Conservation (phyloP, 805 yeast species). For the Zygoascus bituminiphila region DNA sequence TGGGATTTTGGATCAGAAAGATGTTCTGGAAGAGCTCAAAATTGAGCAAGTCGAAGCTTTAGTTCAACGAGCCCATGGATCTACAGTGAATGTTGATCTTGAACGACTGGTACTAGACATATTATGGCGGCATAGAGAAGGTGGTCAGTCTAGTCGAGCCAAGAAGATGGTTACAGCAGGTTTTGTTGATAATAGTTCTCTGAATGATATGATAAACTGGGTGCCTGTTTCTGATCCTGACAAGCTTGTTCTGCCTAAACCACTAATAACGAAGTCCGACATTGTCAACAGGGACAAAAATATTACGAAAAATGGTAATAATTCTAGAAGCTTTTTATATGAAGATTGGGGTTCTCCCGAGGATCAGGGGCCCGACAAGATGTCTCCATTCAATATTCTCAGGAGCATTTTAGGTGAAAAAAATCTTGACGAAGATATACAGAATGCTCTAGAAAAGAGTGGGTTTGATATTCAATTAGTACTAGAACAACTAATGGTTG, state of each 20-base stretch:
- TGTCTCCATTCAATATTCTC: constrained; percentile 33
- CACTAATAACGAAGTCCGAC: not conserved
- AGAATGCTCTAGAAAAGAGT: constrained; percentile 30
- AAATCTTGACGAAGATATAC: constrained; percentile 29
- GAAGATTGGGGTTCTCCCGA: constrained; percentile 2
- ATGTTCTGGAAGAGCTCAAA: constrained; percentile 32
- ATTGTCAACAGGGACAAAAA: not conserved
- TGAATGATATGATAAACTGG: not conserved
- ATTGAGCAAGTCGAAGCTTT: constrained; percentile 33
- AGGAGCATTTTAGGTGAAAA: constrained; percentile 29
- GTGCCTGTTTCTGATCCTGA: not conserved
- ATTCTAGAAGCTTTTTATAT: not conserved
- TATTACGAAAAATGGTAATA: not conserved
- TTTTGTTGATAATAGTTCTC: not conserved
- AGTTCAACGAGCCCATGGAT: constrained; percentile 20
- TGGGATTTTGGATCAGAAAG: constrained; percentile 26
- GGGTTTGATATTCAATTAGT: constrained; percentile 31
- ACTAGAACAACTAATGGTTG: constrained; percentile 19
- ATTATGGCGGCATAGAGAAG: constrained; percentile 34
- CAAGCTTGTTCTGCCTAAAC: not conserved
- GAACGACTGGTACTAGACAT: constrained; percentile 35
- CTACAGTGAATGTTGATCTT: constrained; percentile 18
- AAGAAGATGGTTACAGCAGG: not conserved
- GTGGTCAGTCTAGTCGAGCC: constrained; percentile 7
- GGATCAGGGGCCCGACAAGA: constrained; percentile 1